Evolutionary conservation across 805 yeast genomes (phyloP).

Genomic region (Candida rishiriensis): DNA sequence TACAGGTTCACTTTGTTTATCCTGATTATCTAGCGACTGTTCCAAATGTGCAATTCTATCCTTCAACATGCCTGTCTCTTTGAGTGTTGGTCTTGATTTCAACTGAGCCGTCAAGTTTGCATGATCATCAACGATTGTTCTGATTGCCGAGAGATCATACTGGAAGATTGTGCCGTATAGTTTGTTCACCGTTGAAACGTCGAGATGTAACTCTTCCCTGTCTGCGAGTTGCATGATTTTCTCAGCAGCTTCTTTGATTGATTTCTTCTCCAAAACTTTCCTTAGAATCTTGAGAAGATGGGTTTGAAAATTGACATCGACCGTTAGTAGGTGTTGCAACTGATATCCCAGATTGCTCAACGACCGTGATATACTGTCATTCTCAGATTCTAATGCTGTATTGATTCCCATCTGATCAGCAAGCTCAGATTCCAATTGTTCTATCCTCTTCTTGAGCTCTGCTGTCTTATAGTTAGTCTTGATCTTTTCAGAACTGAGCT

Average conservation of each 20-base stretch:
- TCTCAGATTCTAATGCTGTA: constrained; percentile 36
- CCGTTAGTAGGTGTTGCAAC: constrained; percentile 13
- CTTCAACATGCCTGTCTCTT: neutral
- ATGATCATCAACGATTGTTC: constrained; percentile 55
- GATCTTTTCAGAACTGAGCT: constrained; percentile 14
- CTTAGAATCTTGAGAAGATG: constrained; percentile 47
- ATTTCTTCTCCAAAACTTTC: constrained; percentile 52
- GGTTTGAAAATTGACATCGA: constrained; percentile 43
- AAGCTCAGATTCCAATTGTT: constrained; percentile 16
- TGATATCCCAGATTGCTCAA: constrained; percentile 4
- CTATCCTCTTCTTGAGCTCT: constrained; percentile 22
- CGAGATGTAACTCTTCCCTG: constrained; percentile 18
- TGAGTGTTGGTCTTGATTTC: neutral
- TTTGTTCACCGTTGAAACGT: constrained; percentile 27
- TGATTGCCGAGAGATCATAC: constrained; percentile 60
- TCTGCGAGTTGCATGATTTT: constrained; percentile 42
- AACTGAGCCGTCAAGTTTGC: constrained; percentile 23
- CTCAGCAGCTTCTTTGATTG: constrained; percentile 54
- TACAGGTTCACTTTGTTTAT: too few species aligned
- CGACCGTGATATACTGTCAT: constrained; percentile 35
- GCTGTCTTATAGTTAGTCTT: constrained; percentile 35
- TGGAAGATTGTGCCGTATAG: constrained; percentile 29
- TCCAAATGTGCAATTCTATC: constrained; percentile 1
- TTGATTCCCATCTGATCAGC: constrained; percentile 12
- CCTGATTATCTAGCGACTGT: neutral